Evolutionary conservation across 2,329 filamentous ascomycete species (phyloP).

Genomic region (Apiospora phragmitis): DNA sequence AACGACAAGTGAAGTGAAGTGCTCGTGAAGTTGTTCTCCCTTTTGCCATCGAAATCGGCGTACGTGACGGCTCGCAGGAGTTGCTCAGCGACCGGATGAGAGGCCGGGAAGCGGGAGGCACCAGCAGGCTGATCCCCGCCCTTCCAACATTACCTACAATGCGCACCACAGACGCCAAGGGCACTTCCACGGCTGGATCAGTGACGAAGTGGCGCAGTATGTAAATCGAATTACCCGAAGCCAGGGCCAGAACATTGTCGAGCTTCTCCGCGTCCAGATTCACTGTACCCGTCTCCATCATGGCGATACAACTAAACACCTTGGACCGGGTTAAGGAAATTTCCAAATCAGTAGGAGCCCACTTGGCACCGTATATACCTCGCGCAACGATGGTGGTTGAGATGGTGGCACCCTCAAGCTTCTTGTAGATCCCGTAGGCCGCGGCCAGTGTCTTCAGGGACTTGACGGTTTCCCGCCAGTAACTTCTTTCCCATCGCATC

Average conservation of each 20-base stretch:
- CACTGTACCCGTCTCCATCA: slow-evolving; percentile 10
- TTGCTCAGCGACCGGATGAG: not conserved
- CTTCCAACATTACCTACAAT: not conserved
- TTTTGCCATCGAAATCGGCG: not conserved
- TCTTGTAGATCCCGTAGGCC: not conserved
- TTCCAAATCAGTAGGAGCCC: not conserved
- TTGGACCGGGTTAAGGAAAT: not conserved
- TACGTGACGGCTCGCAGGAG: not conserved
- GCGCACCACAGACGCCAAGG: not conserved
- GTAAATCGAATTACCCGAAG: slow-evolving; percentile 12
- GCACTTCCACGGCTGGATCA: not conserved
- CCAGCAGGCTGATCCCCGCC: not conserved
- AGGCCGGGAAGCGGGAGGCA: not conserved
- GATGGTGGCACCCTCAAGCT: slow-evolving; percentile 10
- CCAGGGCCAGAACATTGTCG: not conserved
- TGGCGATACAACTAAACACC: slow-evolving; percentile 12
- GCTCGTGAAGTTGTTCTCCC: slow-evolving; percentile 2
- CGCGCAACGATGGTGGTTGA: not conserved
- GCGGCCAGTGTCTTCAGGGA: not conserved
- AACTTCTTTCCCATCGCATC: not conserved
- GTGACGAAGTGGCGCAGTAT: not conserved
- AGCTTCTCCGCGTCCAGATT: not conserved
- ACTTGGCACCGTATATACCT: not conserved
- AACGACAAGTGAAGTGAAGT: slow-evolving; percentile 5
- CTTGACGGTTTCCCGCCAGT: not conserved